Percentiles rank a stretch among this genome's conserved stretches.
These are phyloP conservation scores for Juglanconis sp. DNA, from an alignment of 2,329 filamentous ascomycete genomes.

Conservation along the genomic window DNA sequence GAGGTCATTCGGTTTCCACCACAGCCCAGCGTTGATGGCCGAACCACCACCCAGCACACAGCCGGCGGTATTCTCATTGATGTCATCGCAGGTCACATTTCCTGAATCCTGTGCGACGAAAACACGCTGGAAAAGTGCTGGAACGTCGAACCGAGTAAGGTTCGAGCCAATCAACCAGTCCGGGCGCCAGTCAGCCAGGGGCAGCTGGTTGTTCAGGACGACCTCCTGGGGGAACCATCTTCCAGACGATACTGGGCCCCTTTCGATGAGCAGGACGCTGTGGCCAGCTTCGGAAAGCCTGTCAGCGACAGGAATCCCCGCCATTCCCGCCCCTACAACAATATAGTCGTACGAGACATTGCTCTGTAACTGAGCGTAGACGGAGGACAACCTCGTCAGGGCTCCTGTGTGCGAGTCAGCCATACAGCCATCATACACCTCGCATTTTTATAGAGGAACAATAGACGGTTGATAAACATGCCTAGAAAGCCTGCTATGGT, in stretches of 20 bases:
- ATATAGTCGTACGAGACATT: constrained; percentile 43
- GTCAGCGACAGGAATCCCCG: constrained; percentile 59
- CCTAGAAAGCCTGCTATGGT: no score
- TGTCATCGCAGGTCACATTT: constrained; percentile 63
- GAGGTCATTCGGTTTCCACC: constrained; percentile 42
- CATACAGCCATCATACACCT: no score
- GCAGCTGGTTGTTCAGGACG: constrained; percentile 26
- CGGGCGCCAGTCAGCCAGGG: constrained; percentile 29
- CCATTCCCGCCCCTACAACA: constrained; percentile 60
- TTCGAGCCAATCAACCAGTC: constrained; percentile 60
- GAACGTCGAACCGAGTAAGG: constrained; percentile 68
- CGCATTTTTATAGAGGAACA: no score
- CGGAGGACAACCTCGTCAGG: no score
- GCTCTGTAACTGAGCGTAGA: not conserved
- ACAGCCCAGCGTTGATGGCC: constrained; percentile 65
- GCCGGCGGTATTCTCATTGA: constrained; percentile 67
- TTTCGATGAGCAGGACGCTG: constrained; percentile 62
- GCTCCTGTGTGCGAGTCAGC: no score
- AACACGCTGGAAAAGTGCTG: constrained; percentile 69
- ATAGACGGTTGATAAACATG: no score
- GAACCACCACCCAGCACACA: constrained; percentile 68
- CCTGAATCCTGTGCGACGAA: constrained; percentile 52
- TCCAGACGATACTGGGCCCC: constrained; percentile 60
- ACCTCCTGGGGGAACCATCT: constrained; percentile 51
- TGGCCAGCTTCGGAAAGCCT: constrained; percentile 62